Evolutionary conservation across 2,329 filamentous ascomycete species (phyloP).

Genomic region (Cytospora paraplurivora): DNA sequence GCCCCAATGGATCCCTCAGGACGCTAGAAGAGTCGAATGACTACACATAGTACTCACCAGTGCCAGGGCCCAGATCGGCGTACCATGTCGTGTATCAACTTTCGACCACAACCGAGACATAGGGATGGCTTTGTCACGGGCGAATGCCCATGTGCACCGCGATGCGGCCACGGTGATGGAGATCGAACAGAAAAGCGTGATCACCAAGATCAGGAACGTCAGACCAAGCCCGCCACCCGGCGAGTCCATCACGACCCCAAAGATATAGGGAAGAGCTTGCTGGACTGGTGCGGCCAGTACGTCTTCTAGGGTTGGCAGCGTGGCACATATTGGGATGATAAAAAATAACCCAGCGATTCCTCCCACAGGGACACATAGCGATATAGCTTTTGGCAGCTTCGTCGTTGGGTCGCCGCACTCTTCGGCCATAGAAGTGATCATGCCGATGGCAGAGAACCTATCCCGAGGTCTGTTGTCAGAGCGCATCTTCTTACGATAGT

Average conservation of each 20-base stretch:
- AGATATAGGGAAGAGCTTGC: slow-evolving; percentile 58
- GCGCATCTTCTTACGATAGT: too few relatives aligned
- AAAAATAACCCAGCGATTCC: slow-evolving; percentile 58
- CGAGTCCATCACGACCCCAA: slow-evolving; percentile 53
- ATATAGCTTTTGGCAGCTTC: slow-evolving; percentile 55
- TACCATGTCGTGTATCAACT: slow-evolving; percentile 54
- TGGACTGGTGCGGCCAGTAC: slow-evolving; percentile 51
- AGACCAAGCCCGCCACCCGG: slow-evolving; percentile 53
- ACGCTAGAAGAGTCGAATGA: not conserved
- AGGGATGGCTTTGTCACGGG: slow-evolving; percentile 59
- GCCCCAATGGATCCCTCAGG: not conserved
- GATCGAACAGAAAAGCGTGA: slow-evolving; percentile 62
- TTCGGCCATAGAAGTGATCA: slow-evolving; percentile 65
- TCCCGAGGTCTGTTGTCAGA: not conserved
- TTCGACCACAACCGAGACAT: slow-evolving; percentile 51
- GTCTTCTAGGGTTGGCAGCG: slow-evolving; percentile 44
- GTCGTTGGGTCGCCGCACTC: slow-evolving; percentile 56
- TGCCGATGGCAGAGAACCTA: slow-evolving; percentile 60
- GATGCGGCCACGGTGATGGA: slow-evolving; percentile 69
- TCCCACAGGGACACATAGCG: slow-evolving; percentile 54
- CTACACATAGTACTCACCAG: slow-evolving; percentile 34
- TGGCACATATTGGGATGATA: slow-evolving; percentile 50
- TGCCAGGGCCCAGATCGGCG: slow-evolving; percentile 59
- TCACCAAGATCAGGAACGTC: slow-evolving; percentile 55
- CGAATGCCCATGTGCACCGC: slow-evolving; percentile 67